Percentiles rank a stretch among this genome's conserved stretches.
Evolutionary conservation across 2,329 filamentous ascomycete genomes (phyloP).

Genomic region (Aspergillus sp.): DNA sequence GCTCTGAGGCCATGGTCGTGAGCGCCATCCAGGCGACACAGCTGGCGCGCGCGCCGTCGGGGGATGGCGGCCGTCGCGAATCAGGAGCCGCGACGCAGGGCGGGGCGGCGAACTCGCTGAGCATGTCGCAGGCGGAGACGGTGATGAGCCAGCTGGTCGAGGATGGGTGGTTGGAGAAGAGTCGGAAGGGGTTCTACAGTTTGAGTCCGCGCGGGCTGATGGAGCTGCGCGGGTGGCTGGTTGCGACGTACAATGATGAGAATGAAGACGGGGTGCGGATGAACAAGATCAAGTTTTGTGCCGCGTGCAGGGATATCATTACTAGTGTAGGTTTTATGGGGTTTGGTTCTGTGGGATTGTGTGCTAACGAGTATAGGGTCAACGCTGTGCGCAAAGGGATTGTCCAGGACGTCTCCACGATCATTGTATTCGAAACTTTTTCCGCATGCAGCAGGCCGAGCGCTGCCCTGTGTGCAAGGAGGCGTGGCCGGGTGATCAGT

Average conservation of each 20-base stretch:
- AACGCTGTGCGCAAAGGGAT: conserved; percentile 67
- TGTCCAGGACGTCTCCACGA: conserved; percentile 74
- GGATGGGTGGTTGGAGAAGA: conserved; percentile 83
- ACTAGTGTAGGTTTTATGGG: conserved; percentile 64
- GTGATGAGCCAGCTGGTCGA: conserved; percentile 67
- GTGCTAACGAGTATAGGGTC: conserved; percentile 48
- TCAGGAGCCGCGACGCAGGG: conserved; percentile 37
- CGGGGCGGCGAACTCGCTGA: conserved; percentile 55
- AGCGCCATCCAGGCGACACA: conserved; percentile 75
- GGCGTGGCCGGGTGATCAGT: conserved; percentile 50
- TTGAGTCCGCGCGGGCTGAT: conserved; percentile 75
- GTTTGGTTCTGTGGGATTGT: not conserved
- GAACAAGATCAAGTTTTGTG: conserved; percentile 80
- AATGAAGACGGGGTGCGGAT: conserved; percentile 53
- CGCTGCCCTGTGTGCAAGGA: conserved; percentile 61
- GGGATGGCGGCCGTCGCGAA: conserved; percentile 46
- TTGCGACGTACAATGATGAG: conserved; percentile 84
- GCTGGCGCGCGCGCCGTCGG: conserved; percentile 50
- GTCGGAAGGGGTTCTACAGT: conserved; percentile 67
- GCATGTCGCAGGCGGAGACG: conserved; percentile 72
- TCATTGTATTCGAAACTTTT: conserved; percentile 71
- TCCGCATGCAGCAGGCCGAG: conserved; percentile 60
- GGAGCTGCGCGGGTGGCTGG: conserved; percentile 79
- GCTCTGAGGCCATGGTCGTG: conserved; percentile 81
- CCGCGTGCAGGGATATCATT: conserved; percentile 84